Base-by-base conservation (phyloP, 139 green algal genomes). In the Bryopsis sp. region DNA sequence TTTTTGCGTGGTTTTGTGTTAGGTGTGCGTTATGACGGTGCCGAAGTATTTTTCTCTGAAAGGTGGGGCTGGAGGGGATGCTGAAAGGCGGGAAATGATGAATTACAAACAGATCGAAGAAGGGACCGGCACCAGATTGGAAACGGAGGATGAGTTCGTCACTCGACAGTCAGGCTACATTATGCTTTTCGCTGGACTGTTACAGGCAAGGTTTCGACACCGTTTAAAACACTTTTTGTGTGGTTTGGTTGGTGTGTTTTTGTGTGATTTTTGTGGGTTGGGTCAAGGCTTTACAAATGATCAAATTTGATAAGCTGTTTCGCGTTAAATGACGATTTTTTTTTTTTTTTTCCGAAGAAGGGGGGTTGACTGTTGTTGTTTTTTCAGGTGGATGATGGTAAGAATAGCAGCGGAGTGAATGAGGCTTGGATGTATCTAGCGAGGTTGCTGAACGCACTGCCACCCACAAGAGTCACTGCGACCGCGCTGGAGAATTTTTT, bases 401-500 rank as follows among this genome's bases (percentile, higher is more conserved):
- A 54, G 26, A 81, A 85, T 50, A 81, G 72, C 0, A 70, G 79
- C 39, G 81, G 82, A 29, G 38, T 90, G 19, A 39, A 61, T 0
- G 46, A 82, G 43, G 85, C 74, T 2, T 92, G 86, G 86, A 39
- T 50, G 5, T 87, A 76, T 61, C 59, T 87, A 36, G 77, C 79
- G 0, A 68, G 79, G 47, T 35, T 81, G 43, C 76, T 92, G 19
- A 92, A 92, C 72, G 22, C 37, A 0, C 63, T 90, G 64, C 86
- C 86, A 3, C 62, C 84, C 36, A 79, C 78, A 43, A 74, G 86
- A n/a, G 62, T 72, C 32, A 77, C 74, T 6, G 82, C 80, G 47
- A 84, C 80, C 26, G 86, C 86, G 0, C 54, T 92, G 67, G 64
- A 84, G 43, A 77, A 74, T 1, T 81, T 92, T 66, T 73, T 86